phyloP scores from a whole-genome alignment of 768 basidiomycete species.

The Podaxis sp. region DNA sequence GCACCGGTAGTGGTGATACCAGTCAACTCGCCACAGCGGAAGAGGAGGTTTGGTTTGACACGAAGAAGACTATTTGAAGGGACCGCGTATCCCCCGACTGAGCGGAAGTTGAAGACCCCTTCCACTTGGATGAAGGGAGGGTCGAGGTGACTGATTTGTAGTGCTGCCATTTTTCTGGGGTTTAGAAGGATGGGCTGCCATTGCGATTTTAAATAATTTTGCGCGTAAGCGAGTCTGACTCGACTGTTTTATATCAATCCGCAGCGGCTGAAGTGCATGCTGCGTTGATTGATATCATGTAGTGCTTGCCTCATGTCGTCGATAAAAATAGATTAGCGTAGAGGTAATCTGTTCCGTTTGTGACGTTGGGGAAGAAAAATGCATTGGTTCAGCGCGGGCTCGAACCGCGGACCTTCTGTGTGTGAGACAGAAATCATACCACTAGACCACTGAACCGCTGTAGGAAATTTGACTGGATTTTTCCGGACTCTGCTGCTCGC shows the following conservation, averaged over 20 bases:
- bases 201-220: neutral
- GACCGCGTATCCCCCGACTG: slow-evolving; percentile 29
- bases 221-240: neutral
- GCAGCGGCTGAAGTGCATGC: neutral
- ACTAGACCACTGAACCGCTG: neutral
- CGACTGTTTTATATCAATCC: neutral
- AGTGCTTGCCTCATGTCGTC: neutral
- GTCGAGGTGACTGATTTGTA: neutral
- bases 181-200: neutral
- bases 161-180: neutral
- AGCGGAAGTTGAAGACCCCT: slow-evolving; percentile 39
- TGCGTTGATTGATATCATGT: neutral
- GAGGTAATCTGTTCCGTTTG: too few relatives aligned
- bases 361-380: neutral
- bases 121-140: slow-evolving; percentile 40
- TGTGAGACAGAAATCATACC: slow-evolving; percentile 9
- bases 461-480: neutral
- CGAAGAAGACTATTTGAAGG: slow-evolving; percentile 1
- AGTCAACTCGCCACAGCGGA: slow-evolving; percentile 40
- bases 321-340: neutral
- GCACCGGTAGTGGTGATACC: slow-evolving; percentile 34
- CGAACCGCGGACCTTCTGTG: slow-evolving; percentile 5
- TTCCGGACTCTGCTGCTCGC: neutral
- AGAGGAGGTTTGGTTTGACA: slow-evolving; percentile 32
- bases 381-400: neutral